A percentile compares a stretch with the other conserved stretches of the same genome.
phyloP scores from a whole-genome alignment of 176 grass and related monocot species.

The Oryza australiensis region DNA sequence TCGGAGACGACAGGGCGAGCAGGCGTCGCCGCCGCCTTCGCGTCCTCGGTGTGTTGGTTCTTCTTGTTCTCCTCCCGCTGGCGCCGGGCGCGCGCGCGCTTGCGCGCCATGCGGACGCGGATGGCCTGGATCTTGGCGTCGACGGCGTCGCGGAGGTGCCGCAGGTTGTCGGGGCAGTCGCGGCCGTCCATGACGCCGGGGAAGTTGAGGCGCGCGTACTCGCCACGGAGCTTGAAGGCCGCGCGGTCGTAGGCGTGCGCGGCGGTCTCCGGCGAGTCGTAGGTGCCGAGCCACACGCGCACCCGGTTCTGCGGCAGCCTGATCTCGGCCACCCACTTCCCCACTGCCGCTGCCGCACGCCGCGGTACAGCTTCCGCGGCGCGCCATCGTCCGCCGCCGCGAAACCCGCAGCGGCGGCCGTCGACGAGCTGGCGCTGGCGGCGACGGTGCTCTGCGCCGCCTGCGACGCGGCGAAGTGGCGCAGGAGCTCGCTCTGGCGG shows the following conservation, averaged over 20 bases:
- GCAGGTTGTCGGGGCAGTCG: constrained; percentile 53
- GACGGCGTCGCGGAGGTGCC: constrained; percentile 50
- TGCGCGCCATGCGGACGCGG: constrained; percentile 70
- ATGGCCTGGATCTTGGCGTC: constrained; percentile 95
- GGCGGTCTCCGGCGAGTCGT: constrained; percentile 86
- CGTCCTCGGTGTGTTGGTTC: not conserved
- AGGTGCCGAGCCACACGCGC: constrained; percentile 97
- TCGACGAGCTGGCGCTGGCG: not conserved
- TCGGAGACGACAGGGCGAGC: constrained; percentile 21
- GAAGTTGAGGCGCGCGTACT: constrained; percentile 99
- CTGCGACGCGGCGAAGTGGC: constrained; percentile 47
- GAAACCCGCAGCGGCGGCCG: not conserved
- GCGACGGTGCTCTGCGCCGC: not conserved
- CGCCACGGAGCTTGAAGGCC: constrained; percentile 75
- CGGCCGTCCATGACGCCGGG: constrained; percentile 59
- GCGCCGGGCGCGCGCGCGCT: constrained; percentile 41
- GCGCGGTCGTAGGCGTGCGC: constrained; percentile 96
- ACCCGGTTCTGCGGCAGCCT: constrained; percentile 88
- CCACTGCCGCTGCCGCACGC: constrained; percentile 94
- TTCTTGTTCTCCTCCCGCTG: constrained; percentile 31
- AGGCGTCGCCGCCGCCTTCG: not conserved
- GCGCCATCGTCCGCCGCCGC: not conserved
- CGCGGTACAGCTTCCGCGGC: constrained; percentile 70
- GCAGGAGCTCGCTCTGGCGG: constrained; percentile 83
- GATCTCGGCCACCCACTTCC: constrained; percentile 97